phyloP scores from a whole-genome alignment of 2,329 filamentous ascomycete species.

The Ilyonectria destructans region DNA sequence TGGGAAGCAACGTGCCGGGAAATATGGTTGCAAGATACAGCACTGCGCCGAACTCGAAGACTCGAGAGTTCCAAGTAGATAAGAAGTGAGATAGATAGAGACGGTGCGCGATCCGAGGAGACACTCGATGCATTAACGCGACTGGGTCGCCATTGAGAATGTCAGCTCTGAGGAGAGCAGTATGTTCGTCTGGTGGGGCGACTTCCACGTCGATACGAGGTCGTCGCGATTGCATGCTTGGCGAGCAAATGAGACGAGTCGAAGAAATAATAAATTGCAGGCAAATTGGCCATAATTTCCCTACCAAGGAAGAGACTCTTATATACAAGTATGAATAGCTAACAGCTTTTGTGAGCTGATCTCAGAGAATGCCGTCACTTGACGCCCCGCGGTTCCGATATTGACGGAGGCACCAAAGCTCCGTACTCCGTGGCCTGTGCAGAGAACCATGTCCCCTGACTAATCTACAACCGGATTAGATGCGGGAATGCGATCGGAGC shows the following conservation, averaged over 20 bases:
- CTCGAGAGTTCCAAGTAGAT: conserved; percentile 74
- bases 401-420: conserved; percentile 5
- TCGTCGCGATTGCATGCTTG: neutral
- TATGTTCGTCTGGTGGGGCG: neutral
- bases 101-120: conserved; percentile 34
- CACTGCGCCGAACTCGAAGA: conserved; percentile 75
- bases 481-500: too few species aligned
- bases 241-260: neutral
- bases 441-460: neutral
- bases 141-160: neutral
- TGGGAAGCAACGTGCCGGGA: conserved; percentile 72
- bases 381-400: neutral
- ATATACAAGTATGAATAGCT: neutral
- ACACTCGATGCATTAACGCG: neutral
- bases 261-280: neutral
- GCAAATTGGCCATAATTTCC: neutral
- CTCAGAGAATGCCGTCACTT: neutral
- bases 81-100: conserved; percentile 73
- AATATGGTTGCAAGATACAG: conserved; percentile 70
- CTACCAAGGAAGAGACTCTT: neutral
- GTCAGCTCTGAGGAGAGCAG: neutral
- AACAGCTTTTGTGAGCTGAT: neutral
- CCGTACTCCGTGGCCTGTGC: conserved; percentile 24
- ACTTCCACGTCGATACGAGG: neutral
- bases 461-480: neutral